Conservation (phyloP, 306 rosid species). For the Datisca glomerata region DNA sequence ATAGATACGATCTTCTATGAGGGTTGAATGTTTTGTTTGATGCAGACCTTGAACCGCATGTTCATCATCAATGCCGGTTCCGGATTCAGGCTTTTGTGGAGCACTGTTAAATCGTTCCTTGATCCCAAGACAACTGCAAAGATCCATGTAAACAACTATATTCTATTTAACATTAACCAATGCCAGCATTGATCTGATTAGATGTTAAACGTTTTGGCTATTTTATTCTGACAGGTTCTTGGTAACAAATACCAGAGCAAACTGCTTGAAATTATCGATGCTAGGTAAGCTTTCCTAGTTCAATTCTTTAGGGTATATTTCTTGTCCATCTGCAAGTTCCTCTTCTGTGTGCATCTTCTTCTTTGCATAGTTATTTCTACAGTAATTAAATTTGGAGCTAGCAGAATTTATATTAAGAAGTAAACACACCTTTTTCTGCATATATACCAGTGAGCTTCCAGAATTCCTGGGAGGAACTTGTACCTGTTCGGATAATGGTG, state of each 20-base stretch:
- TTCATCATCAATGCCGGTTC: slow-evolving; percentile 98
- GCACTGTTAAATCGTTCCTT: slow-evolving; percentile 80
- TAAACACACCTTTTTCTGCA: slow-evolving; percentile 1
- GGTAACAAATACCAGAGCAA: slow-evolving; percentile 77
- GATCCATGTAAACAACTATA: slow-evolving; percentile 48
- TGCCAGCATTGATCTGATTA: no score
- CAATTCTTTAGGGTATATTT: no score
- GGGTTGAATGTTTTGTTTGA: not conserved
- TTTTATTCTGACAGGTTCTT: slow-evolving; percentile 55
- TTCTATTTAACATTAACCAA: no score
- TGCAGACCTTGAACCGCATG: slow-evolving; percentile 95
- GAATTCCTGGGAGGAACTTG: slow-evolving; percentile 86
- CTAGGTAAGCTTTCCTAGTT: slow-evolving; percentile 52
- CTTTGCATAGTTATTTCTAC: no score
- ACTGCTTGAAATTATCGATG: slow-evolving; percentile 84
- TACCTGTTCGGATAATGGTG: slow-evolving; percentile 74
- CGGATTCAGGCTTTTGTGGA: slow-evolving; percentile 92
- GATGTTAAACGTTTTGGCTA: not conserved
- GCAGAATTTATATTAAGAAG: not conserved
- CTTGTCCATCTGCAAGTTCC: no score
- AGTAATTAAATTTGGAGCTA: no score
- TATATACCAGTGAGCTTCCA: slow-evolving; percentile 82
- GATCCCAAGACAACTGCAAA: slow-evolving; percentile 89
- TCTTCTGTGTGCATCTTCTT: not conserved
- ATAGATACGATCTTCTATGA: not conserved